Percentiles rank a stretch among this genome's conserved stretches.
Conservation (phyloP, 805 yeast species). For the Monosporozyma siamensis region DNA sequence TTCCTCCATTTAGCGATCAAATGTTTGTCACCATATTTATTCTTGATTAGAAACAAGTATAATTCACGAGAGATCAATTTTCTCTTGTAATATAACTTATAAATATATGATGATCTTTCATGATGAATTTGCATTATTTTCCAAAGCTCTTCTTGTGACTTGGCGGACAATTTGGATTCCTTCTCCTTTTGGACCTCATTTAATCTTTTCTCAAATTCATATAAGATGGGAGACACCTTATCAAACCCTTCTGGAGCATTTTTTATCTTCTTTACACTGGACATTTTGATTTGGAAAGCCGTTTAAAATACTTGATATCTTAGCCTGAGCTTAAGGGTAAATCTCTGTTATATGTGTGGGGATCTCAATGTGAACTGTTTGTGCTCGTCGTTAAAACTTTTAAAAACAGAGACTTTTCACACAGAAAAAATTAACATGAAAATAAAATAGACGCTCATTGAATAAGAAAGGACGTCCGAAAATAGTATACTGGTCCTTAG, state of each 20-base stretch:
- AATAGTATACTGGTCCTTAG: too few relatives aligned
- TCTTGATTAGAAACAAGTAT: constrained; percentile 64
- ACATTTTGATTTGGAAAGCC: background rate
- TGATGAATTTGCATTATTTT: constrained; percentile 62
- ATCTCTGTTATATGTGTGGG: too few relatives aligned
- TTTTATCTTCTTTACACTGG: constrained; percentile 16
- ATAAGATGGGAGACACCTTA: constrained; percentile 56
- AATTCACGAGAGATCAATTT: constrained; percentile 57
- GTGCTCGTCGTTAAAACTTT: too few relatives aligned
- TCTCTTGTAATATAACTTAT: constrained; percentile 61
- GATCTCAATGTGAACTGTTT: too few relatives aligned
- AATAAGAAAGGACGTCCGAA: too few relatives aligned
- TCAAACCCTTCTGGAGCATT: constrained; percentile 68
- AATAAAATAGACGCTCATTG: too few relatives aligned
- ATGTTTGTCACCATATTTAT: constrained; percentile 55
- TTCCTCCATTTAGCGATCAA: constrained; percentile 80
- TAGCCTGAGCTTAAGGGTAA: too few relatives aligned
- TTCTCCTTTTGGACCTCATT: constrained; percentile 41
- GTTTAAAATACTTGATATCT: too few relatives aligned
- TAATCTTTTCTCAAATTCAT: constrained; percentile 48
- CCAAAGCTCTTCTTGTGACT: constrained; percentile 57
- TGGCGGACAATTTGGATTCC: constrained; percentile 34
- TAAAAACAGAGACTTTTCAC: too few relatives aligned
- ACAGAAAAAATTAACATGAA: too few relatives aligned
- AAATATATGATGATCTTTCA: constrained; percentile 67